A percentile compares a stretch with the other conserved stretches of the same genome.
phyloP scores from a whole-genome alignment of 2,329 filamentous ascomycete genomes.

The Trichoderma asperellum region DNA sequence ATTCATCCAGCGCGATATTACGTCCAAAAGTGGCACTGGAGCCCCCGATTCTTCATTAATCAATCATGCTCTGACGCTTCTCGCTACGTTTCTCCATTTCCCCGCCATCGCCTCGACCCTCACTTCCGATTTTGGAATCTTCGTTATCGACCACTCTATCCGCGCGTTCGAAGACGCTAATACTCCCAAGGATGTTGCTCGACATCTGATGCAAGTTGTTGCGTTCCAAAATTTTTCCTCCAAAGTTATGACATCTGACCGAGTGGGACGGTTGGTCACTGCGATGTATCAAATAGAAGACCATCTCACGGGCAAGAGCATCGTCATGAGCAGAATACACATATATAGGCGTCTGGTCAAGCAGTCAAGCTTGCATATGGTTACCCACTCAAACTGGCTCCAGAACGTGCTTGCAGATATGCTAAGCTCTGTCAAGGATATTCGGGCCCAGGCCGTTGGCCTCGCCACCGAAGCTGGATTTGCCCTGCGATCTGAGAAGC shows the following conservation, averaged over 20 bases:
- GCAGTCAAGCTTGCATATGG: conserved; percentile 72
- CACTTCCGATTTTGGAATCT: conserved; percentile 76
- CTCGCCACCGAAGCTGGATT: conserved; percentile 74
- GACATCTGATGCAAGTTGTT: conserved; percentile 79
- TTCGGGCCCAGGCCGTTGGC: conserved; percentile 72
- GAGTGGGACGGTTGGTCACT: conserved; percentile 71
- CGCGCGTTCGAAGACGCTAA: conserved; percentile 69
- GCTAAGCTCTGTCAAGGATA: conserved; percentile 76
- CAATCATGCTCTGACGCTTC: conserved; percentile 76
- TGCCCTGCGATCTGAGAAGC: conserved; percentile 68
- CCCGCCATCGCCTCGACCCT: conserved; percentile 71
- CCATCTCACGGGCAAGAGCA: conserved; percentile 77
- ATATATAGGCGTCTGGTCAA: conserved; percentile 79
- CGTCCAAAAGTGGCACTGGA: conserved; percentile 60
- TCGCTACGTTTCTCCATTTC: conserved; percentile 77
- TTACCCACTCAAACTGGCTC: conserved; percentile 75
- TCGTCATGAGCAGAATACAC: conserved; percentile 73
- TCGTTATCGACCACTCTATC: conserved; percentile 81
- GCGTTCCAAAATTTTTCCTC: conserved; percentile 77
- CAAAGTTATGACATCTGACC: conserved; percentile 72
- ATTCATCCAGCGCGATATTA: conserved; percentile 83
- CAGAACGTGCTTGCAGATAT: conserved; percentile 80
- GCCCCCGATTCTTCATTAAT: conserved; percentile 69
- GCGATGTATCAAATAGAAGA: conserved; percentile 74
- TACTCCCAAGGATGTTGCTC: conserved; percentile 75